Percentiles rank a stretch among this genome's conserved stretches.
phyloP scores from a whole-genome alignment of 129 eudicot species.

The Helianthus tuberosus region DNA sequence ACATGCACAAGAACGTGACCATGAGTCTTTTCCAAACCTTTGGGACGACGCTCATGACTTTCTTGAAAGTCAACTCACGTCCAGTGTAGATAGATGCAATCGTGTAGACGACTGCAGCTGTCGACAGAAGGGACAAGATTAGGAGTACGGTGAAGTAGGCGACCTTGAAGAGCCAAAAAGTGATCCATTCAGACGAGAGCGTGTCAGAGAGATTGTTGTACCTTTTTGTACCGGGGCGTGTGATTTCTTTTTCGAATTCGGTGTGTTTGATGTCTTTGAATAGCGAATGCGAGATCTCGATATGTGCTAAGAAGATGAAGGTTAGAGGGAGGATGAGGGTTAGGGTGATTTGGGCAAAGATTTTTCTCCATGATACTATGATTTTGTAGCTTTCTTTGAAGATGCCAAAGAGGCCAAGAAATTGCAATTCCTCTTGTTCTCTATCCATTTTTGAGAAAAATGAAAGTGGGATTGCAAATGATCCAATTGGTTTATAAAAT shows the following conservation, averaged over 20 bases:
- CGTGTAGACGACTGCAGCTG: conserved; percentile 66
- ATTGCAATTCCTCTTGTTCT: conserved; percentile 74
- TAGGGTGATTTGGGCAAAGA: conserved; percentile 60
- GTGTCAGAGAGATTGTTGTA: conserved; percentile 29
- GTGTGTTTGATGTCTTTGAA: conserved; percentile 16
- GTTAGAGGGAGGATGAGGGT: conserved; percentile 66
- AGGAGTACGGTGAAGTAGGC: conserved; percentile 40
- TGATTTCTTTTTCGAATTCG: conserved; percentile 26
- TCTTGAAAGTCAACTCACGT: conserved; percentile 19
- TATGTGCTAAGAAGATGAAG: conserved; percentile 50
- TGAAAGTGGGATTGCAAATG: conserved; percentile 8
- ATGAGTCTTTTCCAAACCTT: conserved; percentile 66
- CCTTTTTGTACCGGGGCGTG: conserved; percentile 25
- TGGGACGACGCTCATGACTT: conserved; percentile 44
- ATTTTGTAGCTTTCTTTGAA: conserved; percentile 54
- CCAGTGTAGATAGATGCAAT: conserved; percentile 49
- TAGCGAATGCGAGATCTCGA: conserved; percentile 36
- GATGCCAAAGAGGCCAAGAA: conserved; percentile 63
- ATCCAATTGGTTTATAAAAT: background rate
- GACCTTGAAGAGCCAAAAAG: conserved; percentile 31
- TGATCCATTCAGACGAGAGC: conserved; percentile 34
- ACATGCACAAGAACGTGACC: conserved; percentile 56
- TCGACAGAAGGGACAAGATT: conserved; percentile 59
- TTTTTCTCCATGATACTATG: conserved; percentile 42
- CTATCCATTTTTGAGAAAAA: conserved; percentile 44